Conservation (phyloP, 1,284 basidiomycete genomes). For the Pseudozyma sp. region DNA sequence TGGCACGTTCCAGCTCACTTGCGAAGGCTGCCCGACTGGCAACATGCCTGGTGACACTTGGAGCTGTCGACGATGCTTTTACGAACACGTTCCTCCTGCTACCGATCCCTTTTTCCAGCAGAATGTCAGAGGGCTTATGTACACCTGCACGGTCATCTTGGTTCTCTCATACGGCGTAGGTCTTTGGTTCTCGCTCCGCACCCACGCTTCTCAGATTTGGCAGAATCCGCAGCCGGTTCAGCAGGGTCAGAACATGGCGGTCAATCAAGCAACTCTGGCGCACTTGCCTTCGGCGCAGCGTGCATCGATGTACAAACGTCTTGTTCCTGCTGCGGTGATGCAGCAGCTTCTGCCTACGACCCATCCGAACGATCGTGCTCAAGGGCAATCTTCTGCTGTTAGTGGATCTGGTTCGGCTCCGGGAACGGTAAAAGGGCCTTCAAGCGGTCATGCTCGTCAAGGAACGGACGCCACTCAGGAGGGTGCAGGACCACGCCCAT, state of each 20-base stretch:
- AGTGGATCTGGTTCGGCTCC: constrained; percentile 26
- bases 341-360: constrained; percentile 62
- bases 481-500: constrained; percentile 25
- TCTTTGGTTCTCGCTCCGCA: constrained; percentile 97
- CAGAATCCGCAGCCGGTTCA: constrained; percentile 76
- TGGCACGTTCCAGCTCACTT: constrained; percentile 95
- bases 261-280: constrained; percentile 43
- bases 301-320: constrained; percentile 79
- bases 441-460: constrained; percentile 16
- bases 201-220: constrained; percentile 99
- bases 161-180: constrained; percentile 95
- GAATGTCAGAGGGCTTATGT: constrained; percentile 92
- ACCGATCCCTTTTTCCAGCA: constrained; percentile 96
- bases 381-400: constrained; percentile 24
- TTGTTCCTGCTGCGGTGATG: constrained; percentile 69
- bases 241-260: constrained; percentile 49
- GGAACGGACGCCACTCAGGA: constrained; percentile 34
- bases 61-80: constrained; percentile 92
- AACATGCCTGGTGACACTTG: constrained; percentile 71
- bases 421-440: constrained; percentile 28
- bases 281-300: constrained; percentile 72
- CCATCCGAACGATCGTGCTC: constrained; percentile 22
- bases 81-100: constrained; percentile 91
- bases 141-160: constrained; percentile 88
- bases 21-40: constrained; percentile 82